phyloP scores from a whole-genome alignment of 2,329 filamentous ascomycete species.

The Chrysoporthe austroafricana region DNA sequence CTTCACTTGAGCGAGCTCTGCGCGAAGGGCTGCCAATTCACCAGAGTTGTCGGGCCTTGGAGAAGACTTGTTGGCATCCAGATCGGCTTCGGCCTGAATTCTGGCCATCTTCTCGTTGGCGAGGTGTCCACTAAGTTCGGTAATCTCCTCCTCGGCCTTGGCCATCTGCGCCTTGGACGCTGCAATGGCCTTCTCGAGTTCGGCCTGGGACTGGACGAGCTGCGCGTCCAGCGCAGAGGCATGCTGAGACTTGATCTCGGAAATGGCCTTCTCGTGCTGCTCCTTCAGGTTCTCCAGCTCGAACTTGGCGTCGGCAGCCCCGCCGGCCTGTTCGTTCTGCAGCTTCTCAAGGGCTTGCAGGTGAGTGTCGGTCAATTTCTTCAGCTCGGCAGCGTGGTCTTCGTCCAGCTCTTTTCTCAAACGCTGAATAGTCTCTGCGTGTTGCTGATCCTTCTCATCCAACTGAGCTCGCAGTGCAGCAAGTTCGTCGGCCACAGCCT shows the following conservation, averaged over 20 bases:
- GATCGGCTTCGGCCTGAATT: constrained; percentile 61
- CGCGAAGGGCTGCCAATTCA: constrained; percentile 55
- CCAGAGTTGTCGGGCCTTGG: constrained; percentile 48
- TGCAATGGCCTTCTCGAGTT: constrained; percentile 43
- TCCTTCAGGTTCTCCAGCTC: constrained; percentile 44
- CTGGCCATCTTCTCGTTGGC: constrained; percentile 64
- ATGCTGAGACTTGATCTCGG: constrained; percentile 48
- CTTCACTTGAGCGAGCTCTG: constrained; percentile 51
- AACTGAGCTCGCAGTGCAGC: constrained; percentile 39
- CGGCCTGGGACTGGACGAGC: constrained; percentile 42
- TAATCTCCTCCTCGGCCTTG: constrained; percentile 52
- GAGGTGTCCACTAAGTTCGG: constrained; percentile 56
- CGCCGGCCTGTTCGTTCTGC: constrained; percentile 40
- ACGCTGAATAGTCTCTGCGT: constrained; percentile 42
- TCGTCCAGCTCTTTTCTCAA: constrained; percentile 47
- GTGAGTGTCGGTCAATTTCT: constrained; percentile 49
- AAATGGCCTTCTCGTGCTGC: constrained; percentile 44
- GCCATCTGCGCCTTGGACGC: constrained; percentile 46
- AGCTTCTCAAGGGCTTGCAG: constrained; percentile 46
- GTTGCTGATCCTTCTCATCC: constrained; percentile 39
- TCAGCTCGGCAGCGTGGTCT: constrained; percentile 50
- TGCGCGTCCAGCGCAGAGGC: constrained; percentile 40
- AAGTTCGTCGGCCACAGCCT: constrained; percentile 38
- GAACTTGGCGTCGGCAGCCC: constrained; percentile 40
- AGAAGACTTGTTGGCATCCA: constrained; percentile 62